Evolutionary conservation across 1,284 basidiomycete species (phyloP), one percentile per base, ranked within the genome.

Genomic region (Anthracocystis panici-leucophaei): DNA sequence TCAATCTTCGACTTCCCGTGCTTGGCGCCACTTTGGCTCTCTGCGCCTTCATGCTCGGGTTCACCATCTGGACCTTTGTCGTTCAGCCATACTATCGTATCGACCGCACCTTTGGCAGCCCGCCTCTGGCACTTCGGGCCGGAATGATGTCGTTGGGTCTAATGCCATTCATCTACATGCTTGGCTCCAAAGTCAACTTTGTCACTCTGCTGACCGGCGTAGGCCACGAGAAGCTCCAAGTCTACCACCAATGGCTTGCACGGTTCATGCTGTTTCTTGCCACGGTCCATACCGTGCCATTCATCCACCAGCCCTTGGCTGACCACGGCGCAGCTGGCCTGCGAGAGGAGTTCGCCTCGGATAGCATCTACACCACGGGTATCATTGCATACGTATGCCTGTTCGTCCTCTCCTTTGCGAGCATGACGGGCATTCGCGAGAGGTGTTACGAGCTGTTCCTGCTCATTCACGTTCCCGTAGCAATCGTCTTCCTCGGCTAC

Each of bases 361-460:
- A 78, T 54, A 61, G 52, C 50, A 70, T 71, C 53, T 75, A 79
- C 66, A 79, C 75, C 8, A 79, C 77, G 0, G 81, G 81, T 29
- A 73, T 77, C n/a, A 66, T 79, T 10, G 79, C 77, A 1, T 74
- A 79, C 20, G 76, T 59, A 1, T 63, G 77, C 18, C 61, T 81
- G 6, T 69, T 79, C 40, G 65, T 79, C 20, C 72, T 82, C 12
- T 71, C 74, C 7, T 65, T 75, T 23, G 77, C 77, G 5, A 81
- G 79, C 60, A 35, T 74, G n/a, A 64, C 72, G 1, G 64, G 71
- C 16, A 60, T 84, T 18, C 65, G 83, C 6, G 67, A 75, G 21
- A 54, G 76, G 41, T 79, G 69, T 33, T 85, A 85, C 71, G 79
- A 83, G 53, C 71, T 85, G 21, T 85, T 83, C 46, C 72, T 83